Percentiles rank a stretch among this genome's conserved stretches.
phyloP scores from a whole-genome alignment of 2,329 filamentous ascomycete genomes.

The Claviceps africana region DNA sequence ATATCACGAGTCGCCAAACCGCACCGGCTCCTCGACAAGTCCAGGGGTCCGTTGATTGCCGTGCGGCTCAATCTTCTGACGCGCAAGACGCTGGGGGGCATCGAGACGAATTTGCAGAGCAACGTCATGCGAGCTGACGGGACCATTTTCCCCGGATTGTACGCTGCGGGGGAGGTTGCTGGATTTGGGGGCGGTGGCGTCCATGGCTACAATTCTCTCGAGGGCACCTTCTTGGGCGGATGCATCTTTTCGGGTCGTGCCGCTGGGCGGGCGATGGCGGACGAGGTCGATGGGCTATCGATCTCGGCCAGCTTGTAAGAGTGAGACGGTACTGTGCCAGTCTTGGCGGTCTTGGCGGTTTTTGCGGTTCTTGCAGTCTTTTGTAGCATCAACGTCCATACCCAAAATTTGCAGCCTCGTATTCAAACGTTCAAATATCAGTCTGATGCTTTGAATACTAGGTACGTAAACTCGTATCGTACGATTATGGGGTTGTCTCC shows the following conservation, averaged over 20 bases:
- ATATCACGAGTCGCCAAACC: conserved; percentile 36
- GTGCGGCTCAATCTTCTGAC: conserved; percentile 47
- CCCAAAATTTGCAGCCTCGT: too few relatives aligned
- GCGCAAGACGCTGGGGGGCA: conserved; percentile 44
- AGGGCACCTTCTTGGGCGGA: conserved; percentile 48
- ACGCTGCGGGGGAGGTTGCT: conserved; percentile 45
- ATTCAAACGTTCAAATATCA: too few relatives aligned
- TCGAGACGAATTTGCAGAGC: conserved; percentile 44
- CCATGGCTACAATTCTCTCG: conserved; percentile 47
- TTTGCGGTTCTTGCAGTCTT: too few relatives aligned
- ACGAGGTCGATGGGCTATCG: conserved; percentile 21
- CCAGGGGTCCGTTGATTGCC: conserved; percentile 45
- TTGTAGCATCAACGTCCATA: too few relatives aligned
- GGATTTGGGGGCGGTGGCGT: conserved; percentile 50
- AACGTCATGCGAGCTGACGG: conserved; percentile 39
- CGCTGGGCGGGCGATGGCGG: conserved; percentile 40
- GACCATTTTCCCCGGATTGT: conserved; percentile 36
- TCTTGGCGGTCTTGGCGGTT: too few relatives aligned
- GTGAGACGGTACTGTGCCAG: too few relatives aligned
- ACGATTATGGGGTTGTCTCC: too few relatives aligned
- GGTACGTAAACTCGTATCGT: too few relatives aligned
- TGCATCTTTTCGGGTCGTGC: conserved; percentile 48
- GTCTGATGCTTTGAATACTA: too few relatives aligned
- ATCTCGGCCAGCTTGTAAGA: too few relatives aligned
- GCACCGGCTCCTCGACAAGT: conserved; percentile 38